Conservation (phyloP, 2,329 filamentous ascomycete species). For the Scedosporium aurantiacum region DNA sequence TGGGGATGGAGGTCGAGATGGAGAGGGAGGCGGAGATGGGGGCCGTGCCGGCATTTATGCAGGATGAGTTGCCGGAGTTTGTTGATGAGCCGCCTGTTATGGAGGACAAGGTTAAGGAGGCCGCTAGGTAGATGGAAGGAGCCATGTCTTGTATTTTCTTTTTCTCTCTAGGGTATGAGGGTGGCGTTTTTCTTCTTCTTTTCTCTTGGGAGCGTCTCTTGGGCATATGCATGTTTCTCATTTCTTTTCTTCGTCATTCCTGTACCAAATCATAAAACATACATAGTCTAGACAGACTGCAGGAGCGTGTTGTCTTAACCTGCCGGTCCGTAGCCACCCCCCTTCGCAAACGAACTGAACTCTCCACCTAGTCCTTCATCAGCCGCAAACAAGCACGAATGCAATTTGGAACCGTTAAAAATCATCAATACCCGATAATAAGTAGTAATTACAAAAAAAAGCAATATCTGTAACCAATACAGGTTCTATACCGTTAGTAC, state of each 20-base stretch:
- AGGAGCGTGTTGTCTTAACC: no score
- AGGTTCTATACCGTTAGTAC: background rate
- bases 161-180: background rate
- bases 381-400: no score
- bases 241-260: background rate
- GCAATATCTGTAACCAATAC: background rate
- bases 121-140: constrained; percentile 37
- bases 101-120: constrained; percentile 70
- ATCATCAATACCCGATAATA: background rate
- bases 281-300: background rate
- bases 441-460: background rate
- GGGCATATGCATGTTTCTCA: background rate
- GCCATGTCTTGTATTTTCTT: background rate
- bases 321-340: no score
- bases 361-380: no score
- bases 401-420: no score
- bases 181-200: background rate
- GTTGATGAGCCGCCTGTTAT: constrained; percentile 80
- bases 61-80: constrained; percentile 81
- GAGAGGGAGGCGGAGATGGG: constrained; percentile 50
- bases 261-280: background rate
- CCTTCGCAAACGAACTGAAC: no score
- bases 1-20: constrained; percentile 88
- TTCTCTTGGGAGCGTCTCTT: background rate
- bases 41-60: constrained; percentile 72